A percentile compares a stretch with the other conserved stretches of the same genome.
Conservation (phyloP, 805 yeast species). For the Suhomyces sp. region DNA sequence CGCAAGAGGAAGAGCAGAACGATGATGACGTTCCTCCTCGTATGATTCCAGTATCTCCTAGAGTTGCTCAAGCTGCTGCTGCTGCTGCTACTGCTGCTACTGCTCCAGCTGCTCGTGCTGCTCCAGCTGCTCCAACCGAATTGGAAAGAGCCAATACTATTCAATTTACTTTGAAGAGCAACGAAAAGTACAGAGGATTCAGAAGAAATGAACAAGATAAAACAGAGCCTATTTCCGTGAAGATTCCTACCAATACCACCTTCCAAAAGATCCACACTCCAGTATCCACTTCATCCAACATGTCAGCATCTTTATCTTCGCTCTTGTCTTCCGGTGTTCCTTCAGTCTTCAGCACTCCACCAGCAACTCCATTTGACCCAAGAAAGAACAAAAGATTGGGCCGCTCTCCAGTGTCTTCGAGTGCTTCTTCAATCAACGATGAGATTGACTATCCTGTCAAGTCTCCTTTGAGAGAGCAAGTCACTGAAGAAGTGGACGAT, state of each 20-base stretch:
- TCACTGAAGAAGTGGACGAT: constrained; percentile 10
- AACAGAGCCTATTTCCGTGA: constrained; percentile 21
- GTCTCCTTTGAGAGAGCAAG: constrained; percentile 11
- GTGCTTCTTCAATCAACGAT: constrained; percentile 9
- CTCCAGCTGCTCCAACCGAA: background rate
- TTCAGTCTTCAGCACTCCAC: constrained; percentile 9
- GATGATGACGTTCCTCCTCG: constrained; percentile 4
- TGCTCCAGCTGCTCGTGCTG: constrained; percentile 1
- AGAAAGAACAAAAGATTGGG: constrained; percentile 13
- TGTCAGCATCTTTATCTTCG: constrained; percentile 12
- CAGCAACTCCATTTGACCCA: constrained; percentile 22
- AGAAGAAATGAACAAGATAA: constrained; percentile 30
- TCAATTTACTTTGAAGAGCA: constrained; percentile 25
- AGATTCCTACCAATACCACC: constrained; percentile 15
- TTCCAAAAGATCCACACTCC: constrained; percentile 9
- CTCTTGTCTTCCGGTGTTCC: constrained; percentile 3
- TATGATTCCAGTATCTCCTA: constrained; percentile 9
- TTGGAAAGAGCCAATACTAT: constrained; percentile 12
- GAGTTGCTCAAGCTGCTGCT: constrained; percentile 4
- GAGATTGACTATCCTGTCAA: constrained; percentile 11
- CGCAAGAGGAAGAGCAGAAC: constrained; percentile 8
- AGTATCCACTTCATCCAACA: constrained; percentile 6
- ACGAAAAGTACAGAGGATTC: constrained; percentile 41
- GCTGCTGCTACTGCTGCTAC: constrained; percentile 10
- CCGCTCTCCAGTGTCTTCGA: constrained; percentile 12